Conservation (phyloP, 2,329 filamentous ascomycete genomes). For the Incumbomyces delicatus region DNA sequence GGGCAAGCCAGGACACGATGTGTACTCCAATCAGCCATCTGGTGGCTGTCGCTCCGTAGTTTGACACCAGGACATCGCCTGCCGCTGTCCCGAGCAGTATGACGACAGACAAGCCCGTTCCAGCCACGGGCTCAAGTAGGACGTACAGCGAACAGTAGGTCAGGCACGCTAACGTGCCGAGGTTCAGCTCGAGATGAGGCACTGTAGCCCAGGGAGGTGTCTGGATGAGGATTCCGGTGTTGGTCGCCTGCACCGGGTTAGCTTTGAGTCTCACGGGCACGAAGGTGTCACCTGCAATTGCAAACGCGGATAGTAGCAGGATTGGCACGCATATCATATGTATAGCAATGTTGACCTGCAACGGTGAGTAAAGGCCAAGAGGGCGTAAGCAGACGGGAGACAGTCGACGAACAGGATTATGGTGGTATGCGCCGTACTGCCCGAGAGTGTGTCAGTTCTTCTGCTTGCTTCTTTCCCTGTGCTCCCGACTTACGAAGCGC, state of each 20-base stretch:
- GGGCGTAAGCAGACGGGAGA: neutral
- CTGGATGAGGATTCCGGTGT: slow-evolving; percentile 43
- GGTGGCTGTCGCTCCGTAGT: slow-evolving; percentile 51
- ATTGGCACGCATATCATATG: slow-evolving; percentile 56
- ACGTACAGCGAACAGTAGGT: slow-evolving; percentile 74
- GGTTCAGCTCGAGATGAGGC: slow-evolving; percentile 50
- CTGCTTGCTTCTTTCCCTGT: slow-evolving; percentile 10
- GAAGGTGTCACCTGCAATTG: slow-evolving; percentile 40
- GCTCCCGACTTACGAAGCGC: slow-evolving; percentile 46
- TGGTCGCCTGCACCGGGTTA: slow-evolving; percentile 41
- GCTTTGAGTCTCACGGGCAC: neutral
- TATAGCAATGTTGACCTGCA: slow-evolving; percentile 54
- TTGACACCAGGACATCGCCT: slow-evolving; percentile 62
- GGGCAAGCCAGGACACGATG: slow-evolving; percentile 68
- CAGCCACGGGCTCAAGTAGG: slow-evolving; percentile 87
- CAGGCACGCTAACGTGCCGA: slow-evolving; percentile 47
- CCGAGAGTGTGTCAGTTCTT: slow-evolving; percentile 11
- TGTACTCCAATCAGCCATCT: slow-evolving; percentile 61
- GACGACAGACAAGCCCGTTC: slow-evolving; percentile 63
- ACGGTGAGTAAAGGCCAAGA: slow-evolving; percentile 2
- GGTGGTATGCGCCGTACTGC: slow-evolving; percentile 59
- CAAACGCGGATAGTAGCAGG: slow-evolving; percentile 49
- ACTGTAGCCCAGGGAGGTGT: slow-evolving; percentile 45
- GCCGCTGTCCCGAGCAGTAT: slow-evolving; percentile 66
- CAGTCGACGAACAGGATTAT: slow-evolving; percentile 44